A percentile compares a stretch with the other conserved stretches of the same genome.
Conservation (phyloP, 768 basidiomycete species). For the Amanita pseudoporphyria region DNA sequence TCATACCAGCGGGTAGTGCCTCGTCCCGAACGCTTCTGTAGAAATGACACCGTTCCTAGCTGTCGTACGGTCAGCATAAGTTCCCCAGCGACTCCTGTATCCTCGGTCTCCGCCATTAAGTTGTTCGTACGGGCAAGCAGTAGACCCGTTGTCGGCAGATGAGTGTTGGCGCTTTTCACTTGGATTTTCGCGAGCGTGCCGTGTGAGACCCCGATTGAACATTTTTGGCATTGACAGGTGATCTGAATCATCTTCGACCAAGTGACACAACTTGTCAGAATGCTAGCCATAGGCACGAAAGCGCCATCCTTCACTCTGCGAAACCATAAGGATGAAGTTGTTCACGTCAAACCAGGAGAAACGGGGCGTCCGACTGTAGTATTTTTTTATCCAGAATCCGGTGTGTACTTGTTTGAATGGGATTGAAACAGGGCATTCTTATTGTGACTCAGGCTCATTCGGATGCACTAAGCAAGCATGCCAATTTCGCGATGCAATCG, state of each 20-base stretch:
- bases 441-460: slow-evolving; percentile 38
- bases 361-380: slow-evolving; percentile 53
- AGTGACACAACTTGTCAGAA: background rate
- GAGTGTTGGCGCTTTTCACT: too few species aligned
- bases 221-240: too few species aligned
- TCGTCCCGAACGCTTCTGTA: too few species aligned
- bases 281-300: slow-evolving; percentile 35
- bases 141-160: too few species aligned
- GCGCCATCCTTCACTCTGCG: slow-evolving; percentile 61
- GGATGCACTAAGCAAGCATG: slow-evolving; percentile 82
- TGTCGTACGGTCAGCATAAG: too few species aligned
- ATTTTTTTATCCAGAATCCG: slow-evolving; percentile 74
- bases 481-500: slow-evolving; percentile 71
- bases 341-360: slow-evolving; percentile 49
- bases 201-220: background rate
- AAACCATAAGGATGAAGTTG: slow-evolving; percentile 52
- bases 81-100: too few species aligned
- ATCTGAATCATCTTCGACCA: background rate
- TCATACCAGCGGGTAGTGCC: too few species aligned
- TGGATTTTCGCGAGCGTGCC: background rate
- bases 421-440: background rate
- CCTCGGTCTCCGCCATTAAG: too few species aligned
- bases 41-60: too few species aligned
- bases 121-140: too few species aligned
- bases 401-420: slow-evolving; percentile 23